Base-by-base conservation (phyloP, 1,284 basidiomycete genomes). In the Hemileia vastatrix region DNA sequence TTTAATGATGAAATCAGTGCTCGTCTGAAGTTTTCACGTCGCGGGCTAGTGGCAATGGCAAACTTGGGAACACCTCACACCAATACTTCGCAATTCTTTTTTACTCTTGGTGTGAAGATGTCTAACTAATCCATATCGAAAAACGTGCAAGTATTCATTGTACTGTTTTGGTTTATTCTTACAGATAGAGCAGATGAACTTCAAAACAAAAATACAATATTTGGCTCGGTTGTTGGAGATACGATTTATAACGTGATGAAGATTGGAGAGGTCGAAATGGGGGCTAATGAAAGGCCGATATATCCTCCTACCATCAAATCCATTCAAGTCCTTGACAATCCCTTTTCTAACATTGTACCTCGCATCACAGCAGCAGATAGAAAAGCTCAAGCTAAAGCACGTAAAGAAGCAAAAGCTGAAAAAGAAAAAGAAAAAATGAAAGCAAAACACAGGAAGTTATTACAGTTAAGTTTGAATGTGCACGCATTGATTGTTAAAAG, bases 341-440 rank as follows among this genome's bases (percentile, higher is more conserved):
- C 94, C 0, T 97, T 95, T 73, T 83, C 86, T 53, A 92, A 97
- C 72, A 94, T 97, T 67, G 82, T 92, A 27, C 93, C 94, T 1
- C 85, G 94, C n/a, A 95, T 96, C 67, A 98, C 94, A 0, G 90
- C 89, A 0, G 88, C 85, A 1, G 92, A 97, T 77, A 86, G 87
- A 66, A 82, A 84, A 47, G 85, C 81, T 0, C 92, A 95, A 74
- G 85, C 86, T 66, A 81, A 82, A 61, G 91, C 91, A 0, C 82
- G 84, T 36, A 82, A 88, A 69, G 82, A 86, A 67, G 84, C 83
- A 0, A 86, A 86, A 69, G 80, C 81, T 51, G 88, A 90, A 72
- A 79, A 85, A 15, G 89, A 91, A 72, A 85, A 87, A 68, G 83
- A 83, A 60, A 54, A 57, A 9, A 61, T 62, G 51, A 54, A 66